Conservation (phyloP, 73 alveolate genomes). For the Paramecium sonneborni region DNA sequence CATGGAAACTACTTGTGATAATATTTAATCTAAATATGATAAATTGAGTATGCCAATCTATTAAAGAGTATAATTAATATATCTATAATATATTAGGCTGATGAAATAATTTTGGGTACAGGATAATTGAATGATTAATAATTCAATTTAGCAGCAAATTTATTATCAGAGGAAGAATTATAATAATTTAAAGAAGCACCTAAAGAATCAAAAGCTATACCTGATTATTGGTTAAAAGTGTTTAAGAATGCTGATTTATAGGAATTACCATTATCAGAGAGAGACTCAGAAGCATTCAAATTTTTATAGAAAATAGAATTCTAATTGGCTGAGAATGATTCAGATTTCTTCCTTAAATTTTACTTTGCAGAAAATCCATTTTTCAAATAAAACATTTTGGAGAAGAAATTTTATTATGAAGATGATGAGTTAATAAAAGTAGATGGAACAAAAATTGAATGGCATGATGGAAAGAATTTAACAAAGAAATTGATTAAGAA, state of each 20-base stretch:
- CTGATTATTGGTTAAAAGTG: conserved; percentile 44
- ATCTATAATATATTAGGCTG: conserved; percentile 21
- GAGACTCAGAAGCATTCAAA: background rate
- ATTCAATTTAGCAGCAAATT: background rate
- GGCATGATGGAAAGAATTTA: conserved; percentile 49
- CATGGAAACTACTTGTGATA: conserved; percentile 19
- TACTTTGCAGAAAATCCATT: conserved; percentile 38
- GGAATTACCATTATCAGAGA: background rate
- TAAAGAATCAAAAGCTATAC: background rate
- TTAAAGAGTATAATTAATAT: background rate
- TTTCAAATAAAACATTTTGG: background rate
- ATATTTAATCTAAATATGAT: conserved; percentile 26
- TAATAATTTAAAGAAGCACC: background rate
- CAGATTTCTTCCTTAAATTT: conserved; percentile 29
- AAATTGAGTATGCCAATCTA: background rate
- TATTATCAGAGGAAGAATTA: conserved; percentile 10
- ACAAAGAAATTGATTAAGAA: conserved; percentile 31
- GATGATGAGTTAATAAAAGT: conserved; percentile 17
- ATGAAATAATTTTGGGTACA: background rate
- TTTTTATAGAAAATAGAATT: conserved; percentile 1
- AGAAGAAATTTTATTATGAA: conserved; percentile 23
- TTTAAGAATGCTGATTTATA: conserved; percentile 34
- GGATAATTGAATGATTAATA: background rate
- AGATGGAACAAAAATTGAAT: conserved; percentile 32
- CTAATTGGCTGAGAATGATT: background rate